Percentiles rank a stretch among this genome's conserved stretches.
phyloP scores from a whole-genome alignment of 495 filamentous ascomycete genomes.

The Daldinia grandis region DNA sequence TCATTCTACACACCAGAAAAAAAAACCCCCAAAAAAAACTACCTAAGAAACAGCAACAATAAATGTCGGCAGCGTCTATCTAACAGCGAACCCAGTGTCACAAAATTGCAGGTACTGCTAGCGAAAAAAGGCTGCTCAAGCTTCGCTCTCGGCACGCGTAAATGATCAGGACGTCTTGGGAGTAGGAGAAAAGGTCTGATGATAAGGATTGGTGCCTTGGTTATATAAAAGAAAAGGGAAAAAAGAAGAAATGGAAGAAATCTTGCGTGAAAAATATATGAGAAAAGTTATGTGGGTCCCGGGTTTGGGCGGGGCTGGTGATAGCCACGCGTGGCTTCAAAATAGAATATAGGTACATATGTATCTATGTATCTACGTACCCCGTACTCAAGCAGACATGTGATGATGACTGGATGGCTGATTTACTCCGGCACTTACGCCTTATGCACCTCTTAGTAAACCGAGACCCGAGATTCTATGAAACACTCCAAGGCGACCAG shows the following conservation, averaged over 20 bases:
- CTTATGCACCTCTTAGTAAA: conserved; percentile 3
- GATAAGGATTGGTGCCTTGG: conserved; percentile 64
- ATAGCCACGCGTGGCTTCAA: not conserved
- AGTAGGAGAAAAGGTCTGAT: conserved; percentile 48
- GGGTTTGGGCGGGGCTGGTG: not conserved
- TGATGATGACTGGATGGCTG: not conserved
- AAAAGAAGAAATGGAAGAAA: not conserved
- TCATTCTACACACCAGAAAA: not conserved
- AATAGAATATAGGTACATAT: no score
- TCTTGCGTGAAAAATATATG: conserved; percentile 7
- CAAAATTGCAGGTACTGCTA: conserved; percentile 57
- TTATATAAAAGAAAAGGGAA: conserved; percentile 8
- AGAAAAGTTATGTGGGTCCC: not conserved
- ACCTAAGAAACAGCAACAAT: not conserved
- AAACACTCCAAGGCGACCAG: conserved; percentile 10
- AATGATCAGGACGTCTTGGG: conserved; percentile 60
- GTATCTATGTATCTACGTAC: not conserved
- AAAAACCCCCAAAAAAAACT: not conserved
- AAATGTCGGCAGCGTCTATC: conserved; percentile 62
- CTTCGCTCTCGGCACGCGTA: conserved; percentile 57
- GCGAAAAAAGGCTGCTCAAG: conserved; percentile 59
- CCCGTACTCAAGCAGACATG: not conserved
- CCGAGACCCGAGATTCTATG: conserved; percentile 14
- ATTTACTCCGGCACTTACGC: not conserved
- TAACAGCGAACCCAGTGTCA: conserved; percentile 58